Base-by-base conservation (phyloP, 106 monocot species). In the Dactylorhiza incarnata region DNA sequence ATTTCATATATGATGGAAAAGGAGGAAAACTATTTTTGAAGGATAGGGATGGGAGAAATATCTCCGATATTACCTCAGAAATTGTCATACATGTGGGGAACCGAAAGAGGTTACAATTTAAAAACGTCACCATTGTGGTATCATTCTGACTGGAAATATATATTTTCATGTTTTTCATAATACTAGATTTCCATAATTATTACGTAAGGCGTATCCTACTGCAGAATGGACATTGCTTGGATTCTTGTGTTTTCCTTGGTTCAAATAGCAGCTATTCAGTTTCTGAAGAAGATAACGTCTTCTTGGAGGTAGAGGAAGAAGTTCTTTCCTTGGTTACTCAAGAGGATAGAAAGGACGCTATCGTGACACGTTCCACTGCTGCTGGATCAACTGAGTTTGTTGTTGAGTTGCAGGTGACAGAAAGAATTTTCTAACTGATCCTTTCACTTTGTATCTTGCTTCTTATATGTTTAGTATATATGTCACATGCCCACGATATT, bases 1-100 rank as follows among this genome's bases (percentile, higher is more conserved):
- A 90, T 78, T 89, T 88, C 73, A 82, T 91, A 86, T 99, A 91
- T 91, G 97, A 99, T 87, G 97, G 97, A 49, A 87, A 89, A 78
- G 97, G 97, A 70, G 97, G 94, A 5, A 89, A 79, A 73, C 82
- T 99, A 49, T 84, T 72, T 77, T 84, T 99, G 73, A 72, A 82
- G 48, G 83, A 84, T 80, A 84, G 82, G 45, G 72, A 80, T 13
- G 93, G 93, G 7, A 85, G 79, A 74, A 67, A 76, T 43, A 66
- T 95, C 50, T 89, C 78, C 48, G 29, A 15, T 67, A 26, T 69
- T 71, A 81, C 77, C 47, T 19, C 25, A 47, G 89, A 93, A 69
- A 52, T 86, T 19, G 75, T 99, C 59, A 91, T 99, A 48, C 89
- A 86, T 81, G 85, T 99, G 48, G 94, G 83, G 45, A 82, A 73